phyloP scores from a whole-genome alignment of 805 yeast species.

The Monosporozyma siamensis region DNA sequence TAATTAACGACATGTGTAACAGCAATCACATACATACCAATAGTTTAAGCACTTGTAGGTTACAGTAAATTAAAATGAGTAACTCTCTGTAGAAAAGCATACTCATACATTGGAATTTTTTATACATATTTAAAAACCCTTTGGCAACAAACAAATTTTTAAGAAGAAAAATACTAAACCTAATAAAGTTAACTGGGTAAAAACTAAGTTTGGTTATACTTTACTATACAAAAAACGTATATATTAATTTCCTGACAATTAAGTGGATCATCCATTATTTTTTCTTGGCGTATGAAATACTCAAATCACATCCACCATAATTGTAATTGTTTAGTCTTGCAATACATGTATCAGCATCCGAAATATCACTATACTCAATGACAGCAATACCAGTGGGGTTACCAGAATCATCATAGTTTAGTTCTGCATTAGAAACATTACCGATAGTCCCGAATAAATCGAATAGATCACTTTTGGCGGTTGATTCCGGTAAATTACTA shows the following conservation, averaged over 20 bases:
- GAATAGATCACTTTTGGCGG: constrained; percentile 73
- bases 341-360: constrained; percentile 66
- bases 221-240: neutral
- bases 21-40: too few relatives aligned
- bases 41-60: too few relatives aligned
- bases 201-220: neutral
- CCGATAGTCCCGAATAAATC: constrained; percentile 86
- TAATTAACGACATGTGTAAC: too few relatives aligned
- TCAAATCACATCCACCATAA: constrained; percentile 73
- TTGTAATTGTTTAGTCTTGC: constrained; percentile 65
- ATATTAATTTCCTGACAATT: neutral
- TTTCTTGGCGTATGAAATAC: constrained; percentile 53
- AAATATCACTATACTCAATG: constrained; percentile 59
- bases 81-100: too few relatives aligned
- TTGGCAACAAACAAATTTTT: too few relatives aligned
- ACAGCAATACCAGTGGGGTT: constrained; percentile 80
- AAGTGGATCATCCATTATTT: too few relatives aligned
- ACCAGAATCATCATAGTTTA: constrained; percentile 52
- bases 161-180: too few relatives aligned
- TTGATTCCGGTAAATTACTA: constrained; percentile 77
- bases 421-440: constrained; percentile 62
- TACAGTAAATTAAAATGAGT: too few relatives aligned
- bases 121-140: too few relatives aligned
- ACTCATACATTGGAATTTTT: too few relatives aligned
- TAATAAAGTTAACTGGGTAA: too few relatives aligned